Conservation (phyloP, 2,329 filamentous ascomycete species). For the Myotisia sp. region DNA sequence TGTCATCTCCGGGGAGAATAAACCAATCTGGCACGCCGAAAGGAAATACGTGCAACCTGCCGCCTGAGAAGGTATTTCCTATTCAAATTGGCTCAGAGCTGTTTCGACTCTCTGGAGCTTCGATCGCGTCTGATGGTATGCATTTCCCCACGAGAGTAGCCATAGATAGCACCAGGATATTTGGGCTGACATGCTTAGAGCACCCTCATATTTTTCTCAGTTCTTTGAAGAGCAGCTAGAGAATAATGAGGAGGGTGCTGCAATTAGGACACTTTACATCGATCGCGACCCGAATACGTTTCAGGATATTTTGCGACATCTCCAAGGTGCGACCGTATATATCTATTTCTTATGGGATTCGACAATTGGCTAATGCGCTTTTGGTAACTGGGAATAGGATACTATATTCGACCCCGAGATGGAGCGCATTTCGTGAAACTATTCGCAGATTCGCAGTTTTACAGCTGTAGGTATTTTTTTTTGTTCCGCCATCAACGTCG, state of each 20-base stretch:
- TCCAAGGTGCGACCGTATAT: constrained; percentile 45
- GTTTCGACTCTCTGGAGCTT: constrained; percentile 56
- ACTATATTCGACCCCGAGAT: constrained; percentile 69
- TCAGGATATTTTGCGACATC: constrained; percentile 71
- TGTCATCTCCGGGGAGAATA: too few species aligned
- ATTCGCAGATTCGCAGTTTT: constrained; percentile 92
- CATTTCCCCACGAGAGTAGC: too few species aligned
- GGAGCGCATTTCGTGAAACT: constrained; percentile 79
- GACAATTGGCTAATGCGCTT: not conserved
- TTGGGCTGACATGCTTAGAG: constrained; percentile 45
- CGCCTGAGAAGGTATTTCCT: constrained; percentile 50
- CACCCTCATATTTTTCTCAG: constrained; percentile 89
- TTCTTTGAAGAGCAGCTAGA: constrained; percentile 76
- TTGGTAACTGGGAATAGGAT: constrained; percentile 44
- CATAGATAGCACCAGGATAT: too few species aligned
- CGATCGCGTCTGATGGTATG: constrained; percentile 56
- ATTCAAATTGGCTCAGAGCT: constrained; percentile 56
- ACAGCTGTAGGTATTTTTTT: constrained; percentile 59
- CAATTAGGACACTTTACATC: constrained; percentile 75
- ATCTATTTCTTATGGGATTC: not conserved
- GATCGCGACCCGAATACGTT: constrained; percentile 86
- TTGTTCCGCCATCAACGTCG: too few species aligned
- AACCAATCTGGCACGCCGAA: constrained; percentile 5
- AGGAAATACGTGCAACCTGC: constrained; percentile 23
- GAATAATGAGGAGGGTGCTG: constrained; percentile 44